These are phyloP conservation scores for Ascodesmis nigricans DNA, from an alignment of 495 filamentous ascomycete genomes.

Conservation along the genomic window DNA sequence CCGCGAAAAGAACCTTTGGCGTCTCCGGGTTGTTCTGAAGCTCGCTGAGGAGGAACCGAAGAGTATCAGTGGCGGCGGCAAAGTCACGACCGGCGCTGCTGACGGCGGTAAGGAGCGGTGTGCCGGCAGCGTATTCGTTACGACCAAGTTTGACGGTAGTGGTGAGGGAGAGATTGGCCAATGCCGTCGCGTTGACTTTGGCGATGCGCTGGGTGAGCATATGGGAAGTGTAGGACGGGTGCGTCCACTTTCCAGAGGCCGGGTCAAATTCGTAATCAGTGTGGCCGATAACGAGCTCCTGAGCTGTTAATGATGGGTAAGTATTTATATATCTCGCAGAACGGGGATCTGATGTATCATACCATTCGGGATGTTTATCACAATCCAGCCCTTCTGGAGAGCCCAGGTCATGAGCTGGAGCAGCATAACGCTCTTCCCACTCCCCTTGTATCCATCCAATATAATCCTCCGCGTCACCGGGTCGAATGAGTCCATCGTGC, in stretches of 20 bases:
- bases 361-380: slow-evolving; percentile 86
- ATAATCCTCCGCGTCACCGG: slow-evolving; percentile 27
- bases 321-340: not conserved
- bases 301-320: slow-evolving; percentile 31
- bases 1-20: slow-evolving; percentile 53
- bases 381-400: slow-evolving; percentile 65
- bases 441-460: slow-evolving; percentile 46
- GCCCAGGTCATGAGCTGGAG: slow-evolving; percentile 70
- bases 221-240: slow-evolving; percentile 49
- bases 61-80: slow-evolving; percentile 56
- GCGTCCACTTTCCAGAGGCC: slow-evolving; percentile 40
- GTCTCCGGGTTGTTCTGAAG: slow-evolving; percentile 28
- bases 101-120: slow-evolving; percentile 44
- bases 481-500: slow-evolving; percentile 32
- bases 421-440: slow-evolving; percentile 68
- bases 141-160: slow-evolving; percentile 38
- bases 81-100: slow-evolving; percentile 50
- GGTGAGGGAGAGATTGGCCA: slow-evolving; percentile 33
- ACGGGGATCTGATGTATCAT: slow-evolving; percentile 13
- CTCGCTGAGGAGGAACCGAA: slow-evolving; percentile 61
- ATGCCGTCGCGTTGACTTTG: slow-evolving; percentile 46
- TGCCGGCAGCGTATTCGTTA: slow-evolving; percentile 32
- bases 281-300: slow-evolving; percentile 55
- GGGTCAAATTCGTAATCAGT: slow-evolving; percentile 59
- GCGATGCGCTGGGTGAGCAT: slow-evolving; percentile 47